Evolutionary conservation across 139 green algal genomes (phyloP), one percentile per base, ranked within the genome.

Genomic region (Helicosporidium sp.): DNA sequence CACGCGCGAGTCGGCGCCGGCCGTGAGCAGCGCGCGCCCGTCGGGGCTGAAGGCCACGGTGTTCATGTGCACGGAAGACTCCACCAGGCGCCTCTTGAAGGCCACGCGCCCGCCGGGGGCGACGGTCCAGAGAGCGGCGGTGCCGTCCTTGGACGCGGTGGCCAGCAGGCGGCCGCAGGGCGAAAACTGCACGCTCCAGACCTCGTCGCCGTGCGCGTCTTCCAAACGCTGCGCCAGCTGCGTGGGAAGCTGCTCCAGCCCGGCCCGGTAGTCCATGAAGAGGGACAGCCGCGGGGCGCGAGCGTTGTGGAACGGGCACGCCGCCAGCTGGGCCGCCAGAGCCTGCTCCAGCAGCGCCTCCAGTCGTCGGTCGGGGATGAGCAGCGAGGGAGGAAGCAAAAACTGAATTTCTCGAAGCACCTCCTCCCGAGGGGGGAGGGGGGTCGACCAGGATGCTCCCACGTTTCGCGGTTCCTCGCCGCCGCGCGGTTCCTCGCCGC

Each of bases 231-330:
- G 74, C 4, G 19, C 22, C 2, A 20, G 28, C 39, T 48, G 49
- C 1, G 64, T 79, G 24, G 79, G 79, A 39, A 89, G 66, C 55
- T 72, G 70, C 57, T 89, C 77, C 1, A 52, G 36, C 4, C 77
- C 79, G 8, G 70, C 74, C 48, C 70, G 54, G 62, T 78, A 89
- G 54, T 89, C 75, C 5, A 25, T 55, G n/a, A 89, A 64, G 31
- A 89, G 57, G 1, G 66, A 74, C 12, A 84, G 45, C 16, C 13
- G 61, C 41, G 35, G 40, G 15, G 37, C 23, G 5, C 12, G 61
- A 22, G 57, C 40, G 57, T 89, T 89, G 64, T 79, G 68, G 59
- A 66, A 89, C 19, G 41, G 62, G 50, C 74, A 83, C 23, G 49
- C 49, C 1, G 64, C 54, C 18, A 85, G 23, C 40, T 46, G 50